Evolutionary conservation across 169 alveolate species (phyloP), one percentile per base, ranked within the genome.

Genomic region (Plasmodium fragile): DNA sequence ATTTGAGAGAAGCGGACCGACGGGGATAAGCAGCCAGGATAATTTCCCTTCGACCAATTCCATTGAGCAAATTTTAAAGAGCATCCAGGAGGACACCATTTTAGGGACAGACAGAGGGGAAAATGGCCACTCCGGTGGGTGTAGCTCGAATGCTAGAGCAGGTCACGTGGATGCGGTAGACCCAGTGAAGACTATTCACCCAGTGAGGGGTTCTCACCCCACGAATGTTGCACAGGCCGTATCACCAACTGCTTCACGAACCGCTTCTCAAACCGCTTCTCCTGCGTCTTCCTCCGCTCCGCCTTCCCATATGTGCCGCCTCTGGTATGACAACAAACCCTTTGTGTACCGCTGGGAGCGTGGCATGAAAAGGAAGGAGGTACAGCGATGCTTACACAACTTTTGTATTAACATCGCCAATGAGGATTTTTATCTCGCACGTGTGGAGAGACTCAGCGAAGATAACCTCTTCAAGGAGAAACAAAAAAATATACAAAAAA

Each of bases 351-450:
- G 28, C 22, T 82, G 92, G 92, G 18, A 18, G 13, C 28, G 75
- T 22, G 22, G 45, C 32, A 65, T 85, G 80, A 34, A 52, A 5
- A 18, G 18, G 43, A 69, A 73, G 69, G 83, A 85, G 16, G 39
- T 85, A n/a, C 78, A 52, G 30, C 43, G 70, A 28, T 49, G 79
- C n/a, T 41, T 85, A 8, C 45, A 49, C 43, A 77, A 73, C 30
- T 73, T 85, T 41, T 85, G 93, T 16, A 85, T 73, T 16, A 85
- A 85, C 43, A 49, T 85, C 41, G 69, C 71, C 11, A 75, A 36
- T 13, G 93, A 75, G 3, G 72, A 85, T 1, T 85, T 85, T 34
- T 85, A 75, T 30, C 30, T 85, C 39, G 22, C 55, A 0, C 93
- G 85, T 16, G 16, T 85, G 30, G 84, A 85, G 43, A 73, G 18